phyloP scores from a whole-genome alignment of 2,329 filamentous ascomycete genomes.

The Capronia coronata region DNA sequence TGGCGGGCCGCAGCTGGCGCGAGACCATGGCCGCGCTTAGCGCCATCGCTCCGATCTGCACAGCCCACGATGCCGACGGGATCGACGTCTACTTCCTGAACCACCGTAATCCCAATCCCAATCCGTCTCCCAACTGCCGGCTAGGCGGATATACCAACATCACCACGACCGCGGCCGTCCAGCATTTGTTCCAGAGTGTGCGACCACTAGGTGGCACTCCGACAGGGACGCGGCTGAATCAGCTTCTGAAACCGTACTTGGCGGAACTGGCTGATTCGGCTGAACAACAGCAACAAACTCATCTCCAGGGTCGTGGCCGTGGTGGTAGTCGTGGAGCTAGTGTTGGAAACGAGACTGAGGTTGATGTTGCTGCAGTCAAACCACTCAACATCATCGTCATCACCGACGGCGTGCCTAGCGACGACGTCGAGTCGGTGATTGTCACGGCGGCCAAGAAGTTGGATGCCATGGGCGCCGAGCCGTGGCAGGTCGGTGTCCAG shows the following conservation, averaged over 20 bases:
- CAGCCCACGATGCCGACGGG: conserved; percentile 70
- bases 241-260: conserved; percentile 70
- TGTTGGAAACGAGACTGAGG: no score
- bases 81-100: conserved; percentile 93
- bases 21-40: conserved; percentile 66
- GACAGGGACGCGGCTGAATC: conserved; percentile 63
- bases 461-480: conserved; percentile 61
- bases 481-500: conserved; percentile 83
- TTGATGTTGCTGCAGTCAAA: conserved; percentile 48
- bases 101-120: conserved; percentile 37
- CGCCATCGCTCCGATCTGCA: conserved; percentile 75
- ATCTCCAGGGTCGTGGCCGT: no score
- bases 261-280: conserved; percentile 44
- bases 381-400: conserved; percentile 89
- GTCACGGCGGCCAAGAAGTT: conserved; percentile 62
- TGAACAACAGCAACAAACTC: no score
- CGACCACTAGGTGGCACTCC: conserved; percentile 62
- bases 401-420: conserved; percentile 76
- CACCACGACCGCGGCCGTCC: conserved; percentile 51
- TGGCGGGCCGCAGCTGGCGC: conserved; percentile 69
- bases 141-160: conserved; percentile 60
- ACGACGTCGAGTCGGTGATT: conserved; percentile 69
- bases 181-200: conserved; percentile 63
- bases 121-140: conserved; percentile 32
- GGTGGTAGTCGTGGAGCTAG: no score